Percentiles rank a stretch among this genome's conserved stretches.
Evolutionary conservation across 148 eudicot species (phyloP).

Genomic region (Diospyros kaki): DNA sequence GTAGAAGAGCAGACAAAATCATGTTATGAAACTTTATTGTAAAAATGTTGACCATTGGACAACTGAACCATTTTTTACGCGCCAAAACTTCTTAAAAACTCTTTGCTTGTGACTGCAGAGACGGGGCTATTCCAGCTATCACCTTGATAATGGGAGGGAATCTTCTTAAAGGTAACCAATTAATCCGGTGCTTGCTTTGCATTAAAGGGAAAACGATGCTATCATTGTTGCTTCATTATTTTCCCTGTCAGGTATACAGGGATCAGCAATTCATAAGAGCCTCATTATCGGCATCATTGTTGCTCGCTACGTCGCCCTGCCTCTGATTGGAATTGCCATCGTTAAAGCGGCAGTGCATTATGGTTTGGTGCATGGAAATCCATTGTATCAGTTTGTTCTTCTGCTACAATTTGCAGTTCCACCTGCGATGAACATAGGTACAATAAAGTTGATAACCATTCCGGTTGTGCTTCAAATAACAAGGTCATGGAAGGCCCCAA

Average conservation of each 20-base stretch:
- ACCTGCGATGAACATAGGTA: constrained; percentile 92
- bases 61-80: background rate
- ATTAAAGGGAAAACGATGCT: no score
- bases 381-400: constrained; percentile 66
- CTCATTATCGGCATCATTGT: constrained; percentile 45
- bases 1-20: background rate
- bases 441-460: background rate
- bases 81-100: background rate
- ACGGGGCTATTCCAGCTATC: constrained; percentile 74
- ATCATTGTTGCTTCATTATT: background rate
- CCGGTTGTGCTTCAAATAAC: background rate
- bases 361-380: constrained; percentile 49
- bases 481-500: no score
- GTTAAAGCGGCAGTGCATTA: constrained; percentile 47
- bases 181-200: background rate
- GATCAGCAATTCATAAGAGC: constrained; percentile 40
- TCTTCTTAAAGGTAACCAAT: constrained; percentile 60
- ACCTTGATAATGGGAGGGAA: constrained; percentile 79
- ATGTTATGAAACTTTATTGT: background rate
- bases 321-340: constrained; percentile 51
- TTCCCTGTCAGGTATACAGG: constrained; percentile 44
- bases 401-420: constrained; percentile 78
- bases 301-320: constrained; percentile 56
- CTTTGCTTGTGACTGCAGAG: constrained; percentile 38
- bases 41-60: background rate